Conservation (phyloP, 768 basidiomycete species). For the Mycena filopes region DNA sequence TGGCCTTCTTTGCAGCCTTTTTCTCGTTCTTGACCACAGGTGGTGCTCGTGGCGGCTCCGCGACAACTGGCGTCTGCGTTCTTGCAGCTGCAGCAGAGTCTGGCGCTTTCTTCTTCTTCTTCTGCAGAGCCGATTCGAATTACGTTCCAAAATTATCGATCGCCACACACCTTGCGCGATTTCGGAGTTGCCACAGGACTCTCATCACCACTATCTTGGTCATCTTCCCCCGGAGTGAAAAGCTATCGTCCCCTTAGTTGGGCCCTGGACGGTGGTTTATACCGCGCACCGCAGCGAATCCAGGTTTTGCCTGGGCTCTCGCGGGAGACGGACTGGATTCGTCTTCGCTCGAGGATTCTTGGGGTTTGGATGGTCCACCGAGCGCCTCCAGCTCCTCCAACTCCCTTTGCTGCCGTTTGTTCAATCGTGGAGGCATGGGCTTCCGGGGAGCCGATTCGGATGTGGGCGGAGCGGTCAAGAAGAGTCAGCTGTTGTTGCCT, state of each 20-base stretch:
- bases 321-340: constrained; percentile 35
- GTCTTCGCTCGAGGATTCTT: constrained; percentile 51
- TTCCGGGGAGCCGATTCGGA: background rate
- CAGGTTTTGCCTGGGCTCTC: constrained; percentile 36
- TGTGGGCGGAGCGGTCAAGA: too few relatives aligned
- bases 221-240: constrained; percentile 47
- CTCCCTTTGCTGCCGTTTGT: constrained; percentile 89
- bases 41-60: constrained; percentile 20
- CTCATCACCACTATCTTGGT: constrained; percentile 42
- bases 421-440: constrained; percentile 79
- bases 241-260: constrained; percentile 49
- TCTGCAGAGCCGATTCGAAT: constrained; percentile 45
- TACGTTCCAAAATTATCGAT: background rate
- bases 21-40: constrained; percentile 54
- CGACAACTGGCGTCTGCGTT: constrained; percentile 19
- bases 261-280: constrained; percentile 4
- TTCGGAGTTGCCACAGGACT: constrained; percentile 42
- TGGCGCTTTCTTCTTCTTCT: constrained; percentile 51
- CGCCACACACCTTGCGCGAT: constrained; percentile 49
- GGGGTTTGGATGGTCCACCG: constrained; percentile 44
- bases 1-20: constrained; percentile 71
- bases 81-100: constrained; percentile 20
- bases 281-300: constrained; percentile 58
- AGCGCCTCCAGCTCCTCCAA: constrained; percentile 80
- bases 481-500: too few relatives aligned